phyloP scores from a whole-genome alignment of 2,329 filamentous ascomycete genomes.

The Fusarium newnesense region DNA sequence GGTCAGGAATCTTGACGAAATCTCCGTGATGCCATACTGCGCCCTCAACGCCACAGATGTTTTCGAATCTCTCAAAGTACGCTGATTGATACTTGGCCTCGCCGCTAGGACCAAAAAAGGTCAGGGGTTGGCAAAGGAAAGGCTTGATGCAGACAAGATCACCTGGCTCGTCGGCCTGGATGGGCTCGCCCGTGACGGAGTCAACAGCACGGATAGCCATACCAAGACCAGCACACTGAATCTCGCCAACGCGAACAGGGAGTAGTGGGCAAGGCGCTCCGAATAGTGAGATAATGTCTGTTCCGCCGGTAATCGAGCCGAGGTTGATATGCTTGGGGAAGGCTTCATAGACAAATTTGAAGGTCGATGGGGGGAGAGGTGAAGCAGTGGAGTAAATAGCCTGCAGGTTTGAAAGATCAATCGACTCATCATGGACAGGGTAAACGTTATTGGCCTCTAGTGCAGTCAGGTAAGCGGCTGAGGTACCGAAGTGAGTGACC shows the following conservation, averaged over 20 bases:
- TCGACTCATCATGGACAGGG: conserved; percentile 63
- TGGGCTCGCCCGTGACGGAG: conserved; percentile 64
- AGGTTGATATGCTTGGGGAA: conserved; percentile 87
- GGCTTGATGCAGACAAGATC: conserved; percentile 88
- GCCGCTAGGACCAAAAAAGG: conserved; percentile 78
- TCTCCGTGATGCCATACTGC: conserved; percentile 93
- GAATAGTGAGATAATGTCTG: conserved; percentile 96
- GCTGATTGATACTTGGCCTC: conserved; percentile 81
- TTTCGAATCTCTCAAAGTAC: conserved; percentile 87
- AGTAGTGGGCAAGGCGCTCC: conserved; percentile 83
- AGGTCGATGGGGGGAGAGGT: conserved; percentile 91
- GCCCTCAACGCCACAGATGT: conserved; percentile 51
- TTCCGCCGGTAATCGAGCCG: conserved; percentile 93
- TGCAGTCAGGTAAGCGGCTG: conserved; percentile 90
- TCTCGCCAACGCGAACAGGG: conserved; percentile 77
- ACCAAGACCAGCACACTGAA: conserved; percentile 80
- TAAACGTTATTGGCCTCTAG: conserved; percentile 80
- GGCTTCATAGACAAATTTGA: conserved; percentile 85
- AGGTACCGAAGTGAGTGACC: conserved; percentile 95
- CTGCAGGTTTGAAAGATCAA: conserved; percentile 73
- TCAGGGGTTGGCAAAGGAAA: conserved; percentile 91
- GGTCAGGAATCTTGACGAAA: conserved; percentile 77
- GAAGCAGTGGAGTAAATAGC: conserved; percentile 96
- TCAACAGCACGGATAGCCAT: conserved; percentile 78
- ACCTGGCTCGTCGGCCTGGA: conserved; percentile 74